Percentiles rank a stretch among this genome's conserved stretches.
Conservation (phyloP, 768 basidiomycete species). For the Mycena haematopus region DNA sequence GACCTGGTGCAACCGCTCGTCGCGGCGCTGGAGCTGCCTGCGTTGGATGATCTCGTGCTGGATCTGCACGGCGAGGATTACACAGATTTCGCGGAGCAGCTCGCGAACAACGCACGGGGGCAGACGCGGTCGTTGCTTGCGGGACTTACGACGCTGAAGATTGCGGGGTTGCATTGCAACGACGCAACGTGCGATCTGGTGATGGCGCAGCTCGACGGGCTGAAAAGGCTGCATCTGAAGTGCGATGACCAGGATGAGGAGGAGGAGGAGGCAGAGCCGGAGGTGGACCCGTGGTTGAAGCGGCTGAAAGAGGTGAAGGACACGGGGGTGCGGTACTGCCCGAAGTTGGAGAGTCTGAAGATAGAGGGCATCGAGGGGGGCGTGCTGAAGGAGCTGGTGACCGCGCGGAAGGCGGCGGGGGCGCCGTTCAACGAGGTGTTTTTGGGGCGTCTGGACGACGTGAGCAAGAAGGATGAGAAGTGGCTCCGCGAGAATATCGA, state of each 20-base stretch:
- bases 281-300: slow-evolving; percentile 33
- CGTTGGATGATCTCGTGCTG: slow-evolving; percentile 51
- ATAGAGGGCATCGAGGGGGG: slow-evolving; percentile 51
- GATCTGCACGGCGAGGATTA: slow-evolving; percentile 65
- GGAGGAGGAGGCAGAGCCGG: slow-evolving; percentile 40
- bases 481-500: slow-evolving; percentile 62
- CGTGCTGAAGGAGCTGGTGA: slow-evolving; percentile 52
- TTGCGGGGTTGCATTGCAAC: slow-evolving; percentile 56
- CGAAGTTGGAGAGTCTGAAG: slow-evolving; percentile 55
- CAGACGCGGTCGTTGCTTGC: slow-evolving; percentile 52
- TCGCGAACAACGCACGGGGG: slow-evolving; percentile 47
- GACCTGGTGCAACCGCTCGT: slow-evolving; percentile 47
- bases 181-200: slow-evolving; percentile 41
- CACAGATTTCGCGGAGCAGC: slow-evolving; percentile 50
- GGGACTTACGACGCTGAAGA: slow-evolving; percentile 57
- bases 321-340: slow-evolving; percentile 50
- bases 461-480: slow-evolving; percentile 48
- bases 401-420: slow-evolving; percentile 47
- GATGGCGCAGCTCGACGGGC: slow-evolving; percentile 53
- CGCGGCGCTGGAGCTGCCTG: slow-evolving; percentile 47
- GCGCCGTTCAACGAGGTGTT: slow-evolving; percentile 53
- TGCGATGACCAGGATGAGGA: slow-evolving; percentile 34
- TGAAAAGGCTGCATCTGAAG: slow-evolving; percentile 52
- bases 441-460: slow-evolving; percentile 51
- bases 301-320: slow-evolving; percentile 31